Conservation (phyloP, 1,284 basidiomycete genomes). For the Fomitopsis pinicola region DNA sequence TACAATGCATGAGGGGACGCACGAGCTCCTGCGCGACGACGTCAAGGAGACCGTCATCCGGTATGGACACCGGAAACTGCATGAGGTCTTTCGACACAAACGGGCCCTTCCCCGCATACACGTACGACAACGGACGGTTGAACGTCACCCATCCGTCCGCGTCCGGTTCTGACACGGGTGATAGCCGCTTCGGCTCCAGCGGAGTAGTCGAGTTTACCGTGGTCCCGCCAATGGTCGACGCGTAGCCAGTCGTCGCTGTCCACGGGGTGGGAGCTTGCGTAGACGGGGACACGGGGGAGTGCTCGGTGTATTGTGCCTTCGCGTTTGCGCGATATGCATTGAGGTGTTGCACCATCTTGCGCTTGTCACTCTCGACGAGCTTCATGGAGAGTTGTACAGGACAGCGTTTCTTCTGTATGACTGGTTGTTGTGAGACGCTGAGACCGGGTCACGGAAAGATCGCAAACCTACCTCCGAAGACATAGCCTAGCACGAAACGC, state of each 20-base stretch:
- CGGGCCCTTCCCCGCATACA: slow-evolving; percentile 71
- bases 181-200: not conserved
- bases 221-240: not conserved
- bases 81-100: slow-evolving; percentile 69
- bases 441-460: slow-evolving; percentile 30
- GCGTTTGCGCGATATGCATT: slow-evolving; percentile 11
- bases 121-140: slow-evolving; percentile 67
- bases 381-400: slow-evolving; percentile 72
- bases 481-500: slow-evolving; percentile 82
- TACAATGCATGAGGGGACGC: slow-evolving; percentile 12
- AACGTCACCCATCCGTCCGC: slow-evolving; percentile 66
- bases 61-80: slow-evolving; percentile 81
- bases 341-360: slow-evolving; percentile 53
- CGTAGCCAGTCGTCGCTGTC: not conserved
- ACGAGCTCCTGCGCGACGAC: slow-evolving; percentile 69
- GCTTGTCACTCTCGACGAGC: slow-evolving; percentile 68
- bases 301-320: slow-evolving; percentile 5
- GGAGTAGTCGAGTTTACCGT: not conserved
- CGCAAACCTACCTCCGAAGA: slow-evolving; percentile 55
- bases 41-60: slow-evolving; percentile 81
- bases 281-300: not conserved
- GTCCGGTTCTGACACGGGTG: slow-evolving; percentile 34
- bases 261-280: not conserved
- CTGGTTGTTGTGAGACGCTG: slow-evolving; percentile 31
- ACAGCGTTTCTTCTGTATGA: slow-evolving; percentile 63